These are phyloP conservation scores for Theileria equi DNA, from an alignment of 169 alveolate genomes.

Conservation along the genomic window DNA sequence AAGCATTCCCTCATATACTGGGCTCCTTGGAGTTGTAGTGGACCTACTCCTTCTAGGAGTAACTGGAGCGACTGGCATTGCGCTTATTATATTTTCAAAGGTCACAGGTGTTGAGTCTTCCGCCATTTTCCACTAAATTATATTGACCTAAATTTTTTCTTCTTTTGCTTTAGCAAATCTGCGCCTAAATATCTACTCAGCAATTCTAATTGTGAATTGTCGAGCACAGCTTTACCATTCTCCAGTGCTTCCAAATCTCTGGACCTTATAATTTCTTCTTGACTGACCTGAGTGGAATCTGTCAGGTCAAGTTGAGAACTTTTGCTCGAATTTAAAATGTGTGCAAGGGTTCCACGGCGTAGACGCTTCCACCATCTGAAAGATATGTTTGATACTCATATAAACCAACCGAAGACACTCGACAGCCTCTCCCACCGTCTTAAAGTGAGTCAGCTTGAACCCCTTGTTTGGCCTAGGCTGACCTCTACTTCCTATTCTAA, in stretches of 20 bases:
- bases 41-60: too few species aligned
- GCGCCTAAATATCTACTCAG: conserved; percentile 43
- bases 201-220: conserved; percentile 23
- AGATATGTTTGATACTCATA: neutral
- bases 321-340: conserved; percentile 12
- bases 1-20: neutral
- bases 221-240: conserved; percentile 6
- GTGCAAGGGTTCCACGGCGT: conserved; percentile 53
- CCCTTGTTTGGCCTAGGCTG: conserved; percentile 68
- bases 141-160: conserved; percentile 3
- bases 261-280: conserved; percentile 4
- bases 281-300: neutral
- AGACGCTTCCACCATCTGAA: conserved; percentile 60
- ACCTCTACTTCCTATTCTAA: conserved; percentile 59
- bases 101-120: too few species aligned
- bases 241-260: conserved; percentile 15
- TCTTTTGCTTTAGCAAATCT: neutral
- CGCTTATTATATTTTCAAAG: too few species aligned
- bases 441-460: conserved; percentile 20
- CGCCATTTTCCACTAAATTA: too few species aligned
- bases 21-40: neutral
- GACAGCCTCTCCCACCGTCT: conserved; percentile 37
- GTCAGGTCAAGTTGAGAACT: neutral
- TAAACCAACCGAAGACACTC: conserved; percentile 46
- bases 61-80: too few species aligned